Evolutionary conservation across 73 alveolate genomes (phyloP).

Genomic region (Tetrahymena malaccensis): DNA sequence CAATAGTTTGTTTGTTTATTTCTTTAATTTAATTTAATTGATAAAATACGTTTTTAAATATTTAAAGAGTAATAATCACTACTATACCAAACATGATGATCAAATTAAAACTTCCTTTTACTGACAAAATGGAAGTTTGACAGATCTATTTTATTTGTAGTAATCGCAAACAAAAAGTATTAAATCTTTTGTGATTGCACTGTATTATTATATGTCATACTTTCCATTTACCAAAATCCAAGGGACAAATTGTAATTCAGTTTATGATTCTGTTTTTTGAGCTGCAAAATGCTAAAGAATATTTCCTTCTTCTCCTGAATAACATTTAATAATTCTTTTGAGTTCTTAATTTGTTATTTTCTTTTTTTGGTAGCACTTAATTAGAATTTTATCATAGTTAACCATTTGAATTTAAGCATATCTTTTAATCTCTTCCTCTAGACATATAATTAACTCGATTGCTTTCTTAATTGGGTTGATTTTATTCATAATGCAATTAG

Average conservation of each 20-base stretch:
- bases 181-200: not conserved
- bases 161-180: not conserved
- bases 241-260: not conserved
- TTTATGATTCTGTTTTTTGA: not conserved
- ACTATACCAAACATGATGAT: too few species aligned
- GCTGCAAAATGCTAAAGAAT: not conserved
- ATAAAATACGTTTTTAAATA: not conserved
- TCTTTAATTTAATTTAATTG: not conserved
- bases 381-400: not conserved
- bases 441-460: not conserved
- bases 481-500: not conserved
- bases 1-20: not conserved
- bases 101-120: not conserved
- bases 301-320: not conserved
- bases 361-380: not conserved
- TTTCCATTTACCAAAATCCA: not conserved
- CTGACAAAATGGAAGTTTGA: not conserved
- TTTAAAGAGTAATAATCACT: too few species aligned
- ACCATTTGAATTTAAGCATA: not conserved
- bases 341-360: not conserved
- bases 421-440: not conserved
- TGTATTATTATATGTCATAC: not conserved
- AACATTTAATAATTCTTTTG: not conserved
- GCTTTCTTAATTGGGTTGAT: not conserved
- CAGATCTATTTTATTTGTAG: not conserved